Evolutionary conservation across 805 yeast species (phyloP).

Genomic region (Metschnikowia proteae): DNA sequence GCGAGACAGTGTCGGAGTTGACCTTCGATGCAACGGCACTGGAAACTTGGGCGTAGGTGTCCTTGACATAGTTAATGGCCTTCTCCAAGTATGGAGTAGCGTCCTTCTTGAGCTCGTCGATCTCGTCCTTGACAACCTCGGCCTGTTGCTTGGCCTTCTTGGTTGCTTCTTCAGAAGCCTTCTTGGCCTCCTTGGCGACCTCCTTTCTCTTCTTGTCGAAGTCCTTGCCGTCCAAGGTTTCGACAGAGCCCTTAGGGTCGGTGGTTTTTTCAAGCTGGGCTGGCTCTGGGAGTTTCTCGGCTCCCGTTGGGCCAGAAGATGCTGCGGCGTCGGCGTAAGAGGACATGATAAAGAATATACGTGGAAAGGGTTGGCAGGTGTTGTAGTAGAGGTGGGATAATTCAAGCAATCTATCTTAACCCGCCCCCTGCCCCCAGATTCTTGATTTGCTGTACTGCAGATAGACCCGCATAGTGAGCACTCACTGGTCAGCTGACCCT

Average conservation of each 20-base stretch:
- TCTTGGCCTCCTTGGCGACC: conserved; percentile 21
- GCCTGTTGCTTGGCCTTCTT: conserved; percentile 21
- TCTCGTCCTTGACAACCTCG: conserved; percentile 19
- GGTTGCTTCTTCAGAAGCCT: conserved; percentile 19
- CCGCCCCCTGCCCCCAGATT: conserved; percentile 16
- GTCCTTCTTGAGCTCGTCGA: conserved; percentile 20
- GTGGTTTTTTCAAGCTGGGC: conserved; percentile 21
- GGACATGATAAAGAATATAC: conserved; percentile 9
- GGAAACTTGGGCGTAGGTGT: conserved; percentile 18
- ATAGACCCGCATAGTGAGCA: conserved; percentile 3
- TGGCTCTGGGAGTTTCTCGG: conserved; percentile 30
- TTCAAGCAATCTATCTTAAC: conserved; percentile 3
- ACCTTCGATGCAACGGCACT: conserved; percentile 13
- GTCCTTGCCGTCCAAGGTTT: conserved; percentile 20
- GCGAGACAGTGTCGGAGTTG: conserved; percentile 15
- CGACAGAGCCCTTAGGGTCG: conserved; percentile 25
- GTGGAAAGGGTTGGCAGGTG: not conserved
- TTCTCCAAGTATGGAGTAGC: conserved; percentile 23
- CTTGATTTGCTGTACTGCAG: conserved; percentile 17
- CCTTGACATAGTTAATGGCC: conserved; percentile 18
- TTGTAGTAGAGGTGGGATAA: not conserved
- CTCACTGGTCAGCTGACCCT: conserved; percentile 4
- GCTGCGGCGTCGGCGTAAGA: conserved; percentile 42
- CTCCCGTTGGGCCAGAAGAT: conserved; percentile 32
- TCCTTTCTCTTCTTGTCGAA: conserved; percentile 25